Conservation (phyloP, 192 early-diverging fungal species). For the Entophlyctis helioformis region DNA sequence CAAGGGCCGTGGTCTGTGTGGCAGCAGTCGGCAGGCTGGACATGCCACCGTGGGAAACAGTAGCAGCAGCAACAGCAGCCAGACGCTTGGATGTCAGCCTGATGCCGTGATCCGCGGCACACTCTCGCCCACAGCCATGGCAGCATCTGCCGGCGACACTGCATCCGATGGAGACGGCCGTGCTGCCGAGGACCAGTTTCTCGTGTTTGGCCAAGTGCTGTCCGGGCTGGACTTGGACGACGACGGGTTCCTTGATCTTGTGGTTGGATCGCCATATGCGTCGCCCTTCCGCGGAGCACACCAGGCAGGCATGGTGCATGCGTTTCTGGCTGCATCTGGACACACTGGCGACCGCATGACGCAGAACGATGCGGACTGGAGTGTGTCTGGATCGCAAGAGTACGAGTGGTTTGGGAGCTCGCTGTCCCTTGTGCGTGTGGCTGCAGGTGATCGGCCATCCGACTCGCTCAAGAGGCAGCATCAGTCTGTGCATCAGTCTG, state of each 20-base stretch:
- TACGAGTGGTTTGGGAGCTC: slow-evolving; percentile 45
- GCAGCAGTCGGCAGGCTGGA: slow-evolving; percentile 6
- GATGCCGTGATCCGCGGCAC: background rate
- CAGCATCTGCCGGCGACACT: background rate
- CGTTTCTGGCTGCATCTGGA: slow-evolving; percentile 14
- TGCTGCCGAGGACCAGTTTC: background rate
- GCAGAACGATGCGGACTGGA: slow-evolving; percentile 22
- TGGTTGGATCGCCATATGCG: slow-evolving; percentile 48
- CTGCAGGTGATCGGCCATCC: slow-evolving; percentile 26
- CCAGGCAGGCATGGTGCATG: slow-evolving; percentile 34
- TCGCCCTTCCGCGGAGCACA: background rate
- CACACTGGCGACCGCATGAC: background rate
- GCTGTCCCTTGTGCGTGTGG: slow-evolving; percentile 19
- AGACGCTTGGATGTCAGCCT: no score
- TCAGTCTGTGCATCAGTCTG: slow-evolving; percentile 8
- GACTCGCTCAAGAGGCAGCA: background rate
- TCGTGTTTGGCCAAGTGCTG: slow-evolving; percentile 33
- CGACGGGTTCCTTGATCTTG: slow-evolving; percentile 51
- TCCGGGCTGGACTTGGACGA: slow-evolving; percentile 49
- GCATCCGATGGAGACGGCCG: background rate
- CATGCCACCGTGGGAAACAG: background rate
- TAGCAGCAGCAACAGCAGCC: background rate
- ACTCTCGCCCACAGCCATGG: background rate
- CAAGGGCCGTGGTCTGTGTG: slow-evolving; percentile 26
- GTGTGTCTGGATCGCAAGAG: slow-evolving; percentile 16